Conservation (phyloP, 1,139 yeast genomes). For the Hanseniaspora sp. region DNA sequence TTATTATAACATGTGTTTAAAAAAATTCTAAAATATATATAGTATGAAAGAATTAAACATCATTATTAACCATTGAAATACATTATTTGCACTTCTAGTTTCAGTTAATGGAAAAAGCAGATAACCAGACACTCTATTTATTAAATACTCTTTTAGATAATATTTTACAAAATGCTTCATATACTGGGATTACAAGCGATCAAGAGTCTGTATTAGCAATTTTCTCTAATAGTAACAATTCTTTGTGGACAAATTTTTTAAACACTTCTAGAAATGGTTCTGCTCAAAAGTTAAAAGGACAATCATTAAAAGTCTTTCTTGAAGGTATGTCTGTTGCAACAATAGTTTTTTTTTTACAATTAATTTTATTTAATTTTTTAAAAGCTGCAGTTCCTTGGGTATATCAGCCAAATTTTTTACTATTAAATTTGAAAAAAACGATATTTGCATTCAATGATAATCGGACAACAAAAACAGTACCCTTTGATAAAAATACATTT, state of each 20-base stretch:
- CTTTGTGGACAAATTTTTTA: slow-evolving; percentile 30
- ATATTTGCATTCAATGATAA: background rate
- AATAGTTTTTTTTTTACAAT: slow-evolving; percentile 42
- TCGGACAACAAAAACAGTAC: background rate
- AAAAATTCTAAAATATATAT: too few relatives aligned
- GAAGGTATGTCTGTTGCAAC: slow-evolving; percentile 43
- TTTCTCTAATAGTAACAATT: background rate
- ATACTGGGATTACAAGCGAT: background rate
- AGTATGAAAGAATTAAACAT: background rate
- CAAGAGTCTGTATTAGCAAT: background rate
- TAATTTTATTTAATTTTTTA: slow-evolving; percentile 42
- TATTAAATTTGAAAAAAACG: slow-evolving; percentile 34
- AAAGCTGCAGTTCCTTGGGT: slow-evolving; percentile 38
- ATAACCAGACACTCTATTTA: background rate
- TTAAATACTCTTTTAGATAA: background rate
- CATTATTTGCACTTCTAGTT: background rate
- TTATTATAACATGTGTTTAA: too few relatives aligned
- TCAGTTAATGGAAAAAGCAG: background rate
- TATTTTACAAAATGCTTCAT: background rate
- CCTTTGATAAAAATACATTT: background rate
- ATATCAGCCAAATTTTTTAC: slow-evolving; percentile 46
- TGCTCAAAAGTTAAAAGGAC: slow-evolving; percentile 34
- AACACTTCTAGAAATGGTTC: slow-evolving; percentile 50
- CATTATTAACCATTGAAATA: too few relatives aligned
- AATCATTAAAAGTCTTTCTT: slow-evolving; percentile 38